Evolutionary conservation across 371 early-diverging fungal genomes (phyloP).

Genomic region (Mortierella sp.): DNA sequence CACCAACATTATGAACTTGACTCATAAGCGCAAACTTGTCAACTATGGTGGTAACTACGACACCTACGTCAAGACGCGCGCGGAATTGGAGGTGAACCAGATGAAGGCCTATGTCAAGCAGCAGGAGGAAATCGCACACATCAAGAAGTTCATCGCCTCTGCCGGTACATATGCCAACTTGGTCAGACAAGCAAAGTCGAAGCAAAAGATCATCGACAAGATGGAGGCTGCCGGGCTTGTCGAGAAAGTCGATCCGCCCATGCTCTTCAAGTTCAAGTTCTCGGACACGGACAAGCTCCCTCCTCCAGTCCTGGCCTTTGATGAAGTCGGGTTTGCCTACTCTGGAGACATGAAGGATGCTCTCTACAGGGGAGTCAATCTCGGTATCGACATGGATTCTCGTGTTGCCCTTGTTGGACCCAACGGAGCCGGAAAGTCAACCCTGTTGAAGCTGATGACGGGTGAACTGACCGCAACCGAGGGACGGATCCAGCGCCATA

Average conservation of each 20-base stretch:
- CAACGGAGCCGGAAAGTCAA: conserved; percentile 95
- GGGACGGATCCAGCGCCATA: conserved; percentile 91
- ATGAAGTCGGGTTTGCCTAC: conserved; percentile 93
- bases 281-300: conserved; percentile 90
- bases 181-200: conserved; percentile 98
- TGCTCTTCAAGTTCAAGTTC: conserved; percentile 89
- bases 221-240: conserved; percentile 98
- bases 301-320: conserved; percentile 97
- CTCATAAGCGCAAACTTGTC: conserved; percentile 87
- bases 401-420: conserved; percentile 93
- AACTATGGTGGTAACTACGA: conserved; percentile 99
- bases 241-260: conserved; percentile 85
- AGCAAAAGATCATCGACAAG: conserved; percentile 99
- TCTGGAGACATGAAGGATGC: conserved; percentile 81
- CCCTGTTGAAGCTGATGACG: conserved; percentile 93
- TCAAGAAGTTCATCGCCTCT: conserved; percentile 98
- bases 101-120: conserved; percentile 98
- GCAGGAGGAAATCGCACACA: conserved; percentile 98
- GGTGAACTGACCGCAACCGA: conserved; percentile 86
- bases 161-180: conserved; percentile 99
- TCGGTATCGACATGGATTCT: conserved; percentile 97
- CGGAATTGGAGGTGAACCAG: conserved; percentile 95
- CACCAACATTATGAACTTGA: conserved; percentile 94
- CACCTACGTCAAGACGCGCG: conserved; percentile 93
- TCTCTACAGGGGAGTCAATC: conserved; percentile 91